Evolutionary conservation across 169 alveolate genomes (phyloP).

Genomic region (Plasmodium gonderi): DNA sequence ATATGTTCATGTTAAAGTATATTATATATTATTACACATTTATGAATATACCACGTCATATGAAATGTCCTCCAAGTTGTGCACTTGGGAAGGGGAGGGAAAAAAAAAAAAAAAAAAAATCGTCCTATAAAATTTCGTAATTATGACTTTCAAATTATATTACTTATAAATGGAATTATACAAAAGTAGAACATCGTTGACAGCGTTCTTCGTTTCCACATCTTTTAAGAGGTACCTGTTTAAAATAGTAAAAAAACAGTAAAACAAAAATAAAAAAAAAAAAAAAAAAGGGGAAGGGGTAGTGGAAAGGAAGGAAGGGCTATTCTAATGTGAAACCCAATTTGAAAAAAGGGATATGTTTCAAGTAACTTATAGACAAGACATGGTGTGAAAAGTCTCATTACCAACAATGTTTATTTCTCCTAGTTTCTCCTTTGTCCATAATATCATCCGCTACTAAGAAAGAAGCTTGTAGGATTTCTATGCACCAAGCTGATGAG

Average conservation of each 20-base stretch:
- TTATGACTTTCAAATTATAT: background rate
- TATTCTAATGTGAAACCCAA: background rate
- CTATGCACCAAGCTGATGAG: conserved; percentile 85
- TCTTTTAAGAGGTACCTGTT: conserved; percentile 83
- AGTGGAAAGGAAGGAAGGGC: background rate
- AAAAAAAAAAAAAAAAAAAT: no score
- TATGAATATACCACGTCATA: no score
- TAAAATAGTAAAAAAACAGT: background rate
- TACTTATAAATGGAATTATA: conserved; percentile 81
- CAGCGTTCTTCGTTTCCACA: conserved; percentile 83
- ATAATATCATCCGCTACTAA: conserved; percentile 86
- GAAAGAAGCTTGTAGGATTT: conserved; percentile 84
- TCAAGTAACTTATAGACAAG: background rate
- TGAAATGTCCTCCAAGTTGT: no score
- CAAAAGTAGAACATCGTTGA: conserved; percentile 82
- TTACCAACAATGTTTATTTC: conserved; percentile 85
- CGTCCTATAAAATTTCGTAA: no score
- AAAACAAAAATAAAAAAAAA: background rate
- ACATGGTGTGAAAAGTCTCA: background rate
- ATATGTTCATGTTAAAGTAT: no score
- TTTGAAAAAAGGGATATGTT: background rate
- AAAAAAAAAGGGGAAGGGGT: background rate
- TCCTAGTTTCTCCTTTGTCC: conserved; percentile 82
- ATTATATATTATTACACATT: no score
- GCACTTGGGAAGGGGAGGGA: no score